A percentile compares a stretch with the other conserved stretches of the same genome.
Evolutionary conservation across 2,329 filamentous ascomycete genomes (phyloP).

Genomic region (Phyllosticta citribraziliensis): DNA sequence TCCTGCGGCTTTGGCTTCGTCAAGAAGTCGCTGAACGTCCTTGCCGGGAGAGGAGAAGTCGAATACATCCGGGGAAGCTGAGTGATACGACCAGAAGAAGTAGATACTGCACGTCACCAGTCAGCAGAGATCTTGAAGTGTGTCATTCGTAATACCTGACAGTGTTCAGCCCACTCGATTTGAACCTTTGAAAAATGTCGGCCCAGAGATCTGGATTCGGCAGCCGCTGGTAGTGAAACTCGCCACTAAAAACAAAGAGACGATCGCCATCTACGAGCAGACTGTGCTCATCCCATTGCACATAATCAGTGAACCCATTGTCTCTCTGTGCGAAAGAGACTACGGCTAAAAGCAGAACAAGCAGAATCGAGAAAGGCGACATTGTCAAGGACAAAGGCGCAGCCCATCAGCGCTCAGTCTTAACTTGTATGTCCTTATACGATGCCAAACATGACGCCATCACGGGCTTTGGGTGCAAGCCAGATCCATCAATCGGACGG

Average conservation of each 20-base stretch:
- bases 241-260: slow-evolving; percentile 44
- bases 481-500: slow-evolving; percentile 6
- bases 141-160: slow-evolving; percentile 24
- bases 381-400: not conserved
- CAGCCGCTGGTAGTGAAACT: slow-evolving; percentile 45
- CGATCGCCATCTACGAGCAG: slow-evolving; percentile 42
- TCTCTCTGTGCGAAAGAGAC: slow-evolving; percentile 23
- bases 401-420: not conserved
- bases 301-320: slow-evolving; percentile 37
- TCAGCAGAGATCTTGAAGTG: not conserved
- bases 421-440: not conserved
- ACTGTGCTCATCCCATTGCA: slow-evolving; percentile 47
- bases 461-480: slow-evolving; percentile 1
- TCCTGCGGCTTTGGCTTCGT: slow-evolving; percentile 44
- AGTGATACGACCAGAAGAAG: slow-evolving; percentile 41
- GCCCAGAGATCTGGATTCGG: slow-evolving; percentile 43
- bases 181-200: slow-evolving; percentile 44
- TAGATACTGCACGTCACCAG: slow-evolving; percentile 24
- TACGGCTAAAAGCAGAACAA: not conserved
- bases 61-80: slow-evolving; percentile 33
- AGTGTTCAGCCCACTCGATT: slow-evolving; percentile 41
- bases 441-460: slow-evolving; percentile 2
- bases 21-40: slow-evolving; percentile 43
- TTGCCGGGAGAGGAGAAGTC: slow-evolving; percentile 46
- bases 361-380: not conserved